Conservation (phyloP, 1,284 basidiomycete genomes). For the Cystobasidium pallidum region DNA sequence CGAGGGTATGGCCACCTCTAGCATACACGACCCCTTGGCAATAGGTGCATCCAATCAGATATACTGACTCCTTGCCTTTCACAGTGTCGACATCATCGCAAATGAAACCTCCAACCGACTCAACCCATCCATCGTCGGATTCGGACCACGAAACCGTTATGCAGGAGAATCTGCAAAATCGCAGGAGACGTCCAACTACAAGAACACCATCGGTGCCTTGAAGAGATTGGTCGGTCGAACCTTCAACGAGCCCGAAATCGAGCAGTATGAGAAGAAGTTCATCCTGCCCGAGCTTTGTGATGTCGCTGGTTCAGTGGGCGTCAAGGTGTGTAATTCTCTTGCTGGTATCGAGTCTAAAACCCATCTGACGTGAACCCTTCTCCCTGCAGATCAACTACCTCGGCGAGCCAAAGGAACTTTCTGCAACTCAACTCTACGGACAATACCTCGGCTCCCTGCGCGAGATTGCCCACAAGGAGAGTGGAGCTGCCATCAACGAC, state of each 20-base stretch:
- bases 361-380: neutral
- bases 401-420: conserved; percentile 74
- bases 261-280: conserved; percentile 80
- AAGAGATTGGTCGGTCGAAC: conserved; percentile 67
- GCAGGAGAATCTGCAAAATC: conserved; percentile 94
- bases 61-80: neutral
- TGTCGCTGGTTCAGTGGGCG: conserved; percentile 75
- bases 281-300: conserved; percentile 82
- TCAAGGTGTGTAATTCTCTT: conserved; percentile 65
- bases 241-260: conserved; percentile 55
- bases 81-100: conserved; percentile 55
- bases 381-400: conserved; percentile 80
- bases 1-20: conserved; percentile 45
- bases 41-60: neutral
- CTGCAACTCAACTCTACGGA: conserved; percentile 81
- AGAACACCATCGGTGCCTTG: conserved; percentile 87
- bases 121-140: conserved; percentile 92
- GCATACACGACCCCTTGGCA: neutral
- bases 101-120: conserved; percentile 94
- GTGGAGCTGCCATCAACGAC: conserved; percentile 81
- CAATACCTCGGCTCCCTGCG: conserved; percentile 85
- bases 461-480: conserved; percentile 78
- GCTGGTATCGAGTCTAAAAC: no score
- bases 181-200: conserved; percentile 96
- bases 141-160: conserved; percentile 81